Conservation (phyloP, 345 rosid species). For the Lumnitzera littorea region DNA sequence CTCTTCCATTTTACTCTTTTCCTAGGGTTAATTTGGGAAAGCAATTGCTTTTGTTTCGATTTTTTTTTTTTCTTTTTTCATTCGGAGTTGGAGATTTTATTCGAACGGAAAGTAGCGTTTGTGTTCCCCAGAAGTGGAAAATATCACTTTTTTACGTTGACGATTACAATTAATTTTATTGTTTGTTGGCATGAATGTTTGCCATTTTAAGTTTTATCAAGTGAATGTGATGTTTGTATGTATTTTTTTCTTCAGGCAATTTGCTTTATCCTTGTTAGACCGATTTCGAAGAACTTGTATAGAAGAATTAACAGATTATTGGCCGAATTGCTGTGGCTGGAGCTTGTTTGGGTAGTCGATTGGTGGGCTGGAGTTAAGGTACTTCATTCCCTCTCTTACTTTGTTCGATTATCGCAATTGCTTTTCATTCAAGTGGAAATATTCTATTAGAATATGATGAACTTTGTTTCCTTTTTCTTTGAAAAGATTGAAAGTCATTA, state of each 20-base stretch:
- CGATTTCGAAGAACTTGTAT: slow-evolving; percentile 65
- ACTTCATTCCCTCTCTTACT: neutral
- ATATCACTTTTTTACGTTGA: too few species aligned
- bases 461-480: too few species aligned
- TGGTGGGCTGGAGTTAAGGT: slow-evolving; percentile 99
- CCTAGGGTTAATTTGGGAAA: slow-evolving; percentile 3
- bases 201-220: neutral
- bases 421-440: too few species aligned
- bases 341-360: slow-evolving; percentile 87
- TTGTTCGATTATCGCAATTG: too few species aligned
- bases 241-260: slow-evolving; percentile 48
- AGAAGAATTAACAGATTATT: slow-evolving; percentile 63
- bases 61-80: neutral
- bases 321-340: slow-evolving; percentile 86
- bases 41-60: neutral
- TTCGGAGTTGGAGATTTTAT: neutral
- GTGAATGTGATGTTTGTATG: slow-evolving; percentile 8
- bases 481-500: too few species aligned
- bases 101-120: too few species aligned
- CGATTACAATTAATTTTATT: neutral
- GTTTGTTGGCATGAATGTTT: slow-evolving; percentile 1
- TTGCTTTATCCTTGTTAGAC: slow-evolving; percentile 63
- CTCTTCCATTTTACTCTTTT: neutral
- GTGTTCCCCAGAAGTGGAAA: too few species aligned
- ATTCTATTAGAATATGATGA: too few species aligned